These are phyloP conservation scores for Aspergillus felis DNA, from an alignment of 2,329 filamentous ascomycete genomes.

Conservation along the genomic window DNA sequence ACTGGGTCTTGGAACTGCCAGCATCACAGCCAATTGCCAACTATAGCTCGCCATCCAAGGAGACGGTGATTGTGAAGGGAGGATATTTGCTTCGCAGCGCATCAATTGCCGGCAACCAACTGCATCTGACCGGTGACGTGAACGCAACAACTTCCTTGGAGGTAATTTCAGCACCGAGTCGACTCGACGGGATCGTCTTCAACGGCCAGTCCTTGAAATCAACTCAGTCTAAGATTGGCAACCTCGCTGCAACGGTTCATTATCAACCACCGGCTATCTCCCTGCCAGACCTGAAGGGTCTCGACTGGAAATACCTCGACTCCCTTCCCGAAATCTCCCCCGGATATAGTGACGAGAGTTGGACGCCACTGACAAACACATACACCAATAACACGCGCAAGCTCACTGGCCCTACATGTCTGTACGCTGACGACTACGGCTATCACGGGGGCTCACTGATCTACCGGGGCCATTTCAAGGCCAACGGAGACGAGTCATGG, in stretches of 20 bases:
- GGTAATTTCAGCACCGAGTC: constrained; percentile 57
- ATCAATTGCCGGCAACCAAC: constrained; percentile 48
- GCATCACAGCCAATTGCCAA: constrained; percentile 29
- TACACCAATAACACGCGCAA: constrained; percentile 54
- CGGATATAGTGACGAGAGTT: constrained; percentile 61
- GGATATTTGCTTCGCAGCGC: constrained; percentile 47
- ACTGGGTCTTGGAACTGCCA: constrained; percentile 30
- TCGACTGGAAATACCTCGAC: constrained; percentile 68
- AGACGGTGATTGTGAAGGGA: constrained; percentile 36
- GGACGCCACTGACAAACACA: constrained; percentile 61
- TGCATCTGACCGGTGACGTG: constrained; percentile 66
- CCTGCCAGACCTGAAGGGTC: constrained; percentile 55
- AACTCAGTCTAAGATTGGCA: constrained; percentile 35
- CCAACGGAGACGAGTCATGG: constrained; percentile 56
- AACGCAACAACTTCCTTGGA: constrained; percentile 66
- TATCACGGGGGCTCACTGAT: constrained; percentile 66
- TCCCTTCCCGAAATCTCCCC: constrained; percentile 64
- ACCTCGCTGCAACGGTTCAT: constrained; percentile 50
- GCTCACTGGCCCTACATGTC: constrained; percentile 60
- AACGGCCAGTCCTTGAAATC: constrained; percentile 51
- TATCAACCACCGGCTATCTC: constrained; percentile 49
- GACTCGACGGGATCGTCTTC: constrained; percentile 53
- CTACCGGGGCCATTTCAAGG: constrained; percentile 66
- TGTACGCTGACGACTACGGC: constrained; percentile 72
- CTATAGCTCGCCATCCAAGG: constrained; percentile 21